Percentiles rank a stretch among this genome's conserved stretches.
Conservation (phyloP, 208 protist species). For the Wallacemonas sp. region DNA sequence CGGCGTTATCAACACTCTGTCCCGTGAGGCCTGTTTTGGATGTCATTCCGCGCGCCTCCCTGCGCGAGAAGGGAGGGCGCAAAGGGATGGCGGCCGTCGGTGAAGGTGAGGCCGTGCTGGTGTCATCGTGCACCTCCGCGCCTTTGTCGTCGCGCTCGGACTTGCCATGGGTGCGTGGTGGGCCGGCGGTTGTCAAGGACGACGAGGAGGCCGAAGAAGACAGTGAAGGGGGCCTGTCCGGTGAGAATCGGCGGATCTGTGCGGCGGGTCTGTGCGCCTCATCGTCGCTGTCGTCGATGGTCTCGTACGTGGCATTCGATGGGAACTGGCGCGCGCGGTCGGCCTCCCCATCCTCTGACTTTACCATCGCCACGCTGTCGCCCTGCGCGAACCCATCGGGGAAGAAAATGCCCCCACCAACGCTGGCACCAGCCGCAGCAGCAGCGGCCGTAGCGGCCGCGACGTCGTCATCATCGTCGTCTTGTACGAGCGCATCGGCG, state of each 20-base stretch:
- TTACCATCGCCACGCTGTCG: no score
- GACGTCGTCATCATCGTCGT: conserved; percentile 8
- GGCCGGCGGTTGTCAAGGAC: no score
- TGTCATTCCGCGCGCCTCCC: no score
- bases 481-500: conserved; percentile 28
- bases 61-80: no score
- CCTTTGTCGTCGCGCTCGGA: no score
- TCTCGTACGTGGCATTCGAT: not conserved
- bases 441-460: not conserved
- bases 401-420: no score
- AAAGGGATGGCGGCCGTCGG: not conserved
- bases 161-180: no score
- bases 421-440: not conserved
- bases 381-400: no score
- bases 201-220: no score
- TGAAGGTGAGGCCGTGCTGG: not conserved
- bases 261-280: not conserved
- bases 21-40: no score
- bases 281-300: not conserved
- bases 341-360: not conserved
- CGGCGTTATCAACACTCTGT: not conserved
- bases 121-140: not conserved
- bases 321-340: not conserved
- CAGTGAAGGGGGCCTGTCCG: not conserved
- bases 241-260: not conserved